Evolutionary conservation across 169 alveolate genomes (phyloP).

Genomic region (Cryptosporidium ubiquitum): DNA sequence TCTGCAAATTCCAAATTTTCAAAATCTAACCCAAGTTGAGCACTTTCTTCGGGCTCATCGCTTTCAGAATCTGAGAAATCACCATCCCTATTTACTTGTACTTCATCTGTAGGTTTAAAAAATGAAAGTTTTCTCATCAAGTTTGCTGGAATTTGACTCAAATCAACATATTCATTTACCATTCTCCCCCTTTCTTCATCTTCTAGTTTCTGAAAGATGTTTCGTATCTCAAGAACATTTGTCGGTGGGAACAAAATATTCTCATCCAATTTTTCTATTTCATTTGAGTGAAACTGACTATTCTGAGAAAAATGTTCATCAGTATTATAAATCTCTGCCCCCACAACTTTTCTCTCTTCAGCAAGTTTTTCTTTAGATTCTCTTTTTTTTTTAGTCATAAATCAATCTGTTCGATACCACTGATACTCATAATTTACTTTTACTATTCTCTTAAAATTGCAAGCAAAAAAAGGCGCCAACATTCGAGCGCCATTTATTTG

Average conservation of each 20-base stretch:
- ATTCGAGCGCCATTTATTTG: neutral
- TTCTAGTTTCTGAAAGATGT: neutral
- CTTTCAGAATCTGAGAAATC: slow-evolving; percentile 4
- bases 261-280: neutral
- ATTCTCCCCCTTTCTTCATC: neutral
- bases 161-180: slow-evolving; percentile 12
- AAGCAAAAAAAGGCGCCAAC: neutral
- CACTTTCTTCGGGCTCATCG: slow-evolving; percentile 2
- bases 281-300: neutral
- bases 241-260: neutral
- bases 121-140: neutral
- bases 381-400: neutral
- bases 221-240: neutral
- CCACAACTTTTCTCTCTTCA: neutral
- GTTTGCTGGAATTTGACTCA: slow-evolving; percentile 12
- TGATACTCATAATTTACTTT: neutral
- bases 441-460: neutral
- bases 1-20: neutral
- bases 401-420: neutral
- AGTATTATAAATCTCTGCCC: neutral
- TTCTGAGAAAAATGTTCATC: neutral
- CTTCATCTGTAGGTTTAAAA: neutral
- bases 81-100: neutral
- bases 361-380: neutral
- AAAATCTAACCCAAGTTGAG: neutral